Evolutionary conservation across 768 basidiomycete species (phyloP), one percentile per base, ranked within the genome.

Genomic region (Mycena galopus): DNA sequence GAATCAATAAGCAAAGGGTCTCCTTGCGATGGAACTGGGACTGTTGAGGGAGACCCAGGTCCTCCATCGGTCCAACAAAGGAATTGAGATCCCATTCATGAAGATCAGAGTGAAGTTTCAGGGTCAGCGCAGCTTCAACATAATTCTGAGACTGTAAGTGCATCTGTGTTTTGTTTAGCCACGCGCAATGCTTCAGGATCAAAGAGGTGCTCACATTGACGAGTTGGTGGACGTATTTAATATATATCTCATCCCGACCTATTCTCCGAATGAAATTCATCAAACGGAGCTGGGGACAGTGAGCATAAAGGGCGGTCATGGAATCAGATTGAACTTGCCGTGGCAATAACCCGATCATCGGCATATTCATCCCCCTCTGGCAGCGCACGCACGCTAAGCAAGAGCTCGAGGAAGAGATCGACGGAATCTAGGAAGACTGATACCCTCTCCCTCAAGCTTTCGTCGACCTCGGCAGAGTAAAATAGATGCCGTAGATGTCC

Each of bases 241-340:
- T 94, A 77, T 96, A 97, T 71, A 98, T 96, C 78, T 97, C 96
- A 77, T 95, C 93, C 16, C 96, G 88, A 21, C 96, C 96, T 67
- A 97, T 96, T 21, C 94, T 89, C 21, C 95, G 89, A 75, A 97
- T 96, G 81, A 97, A 98, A 80, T 96, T 95, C 93, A 98, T 96
- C 71, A 98, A 84, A 37, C 95, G 89, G 73, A 97, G 85, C 94
- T 95, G 71, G 37, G 67, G 37, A 74, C 60, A 56, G 55, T 79
- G 19, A 74, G 68, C 35, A 56, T n/a, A 61, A 1, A 5, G 10
- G 61, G 7, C 21, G 62, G 12, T 14, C 25, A 57, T n/a, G 14
- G 57, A 25, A n/a, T n/a, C 56, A 63, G 47, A 42, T 32, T 9
- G 62, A 55, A 73, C 85, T 58, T 79, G 94, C 94, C 61, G 96